Base-by-base conservation (phyloP, 257 asterid genomes). In the Ligustrum vulgare region DNA sequence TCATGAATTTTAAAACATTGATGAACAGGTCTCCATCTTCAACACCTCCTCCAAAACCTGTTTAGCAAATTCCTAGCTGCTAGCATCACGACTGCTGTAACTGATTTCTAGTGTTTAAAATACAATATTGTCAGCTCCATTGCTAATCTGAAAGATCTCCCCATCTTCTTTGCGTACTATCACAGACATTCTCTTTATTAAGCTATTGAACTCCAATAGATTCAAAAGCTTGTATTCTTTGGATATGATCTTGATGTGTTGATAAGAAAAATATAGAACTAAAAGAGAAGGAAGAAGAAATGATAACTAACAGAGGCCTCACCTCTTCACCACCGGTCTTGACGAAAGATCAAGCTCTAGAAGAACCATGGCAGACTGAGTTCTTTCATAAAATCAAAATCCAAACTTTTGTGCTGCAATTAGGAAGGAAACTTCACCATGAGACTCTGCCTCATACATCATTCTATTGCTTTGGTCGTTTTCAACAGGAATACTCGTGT, bases 91-190 rank as follows among this genome's bases (percentile, higher is more conserved):
- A n/a, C n/a, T n/a, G n/a, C n/a, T n/a, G n/a, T n/a, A n/a, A n/a
- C n/a, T n/a, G n/a, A n/a, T n/a, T n/a, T n/a, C n/a, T n/a, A n/a
- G n/a, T n/a, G n/a, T n/a, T n/a, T n/a, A n/a, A n/a, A n/a, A n/a
- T n/a, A n/a, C n/a, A n/a, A n/a, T n/a, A n/a, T n/a, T n/a, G 79
- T 90, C 96, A 34, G 96, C 96, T 74, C 96, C 96, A 87, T 90
- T 90, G 88, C 96, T 87, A 47, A 88, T 70, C 16, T 88, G 87
- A 75, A 87, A 79, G 68, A 90, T 86, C 60, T 84, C 87, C 11
- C 85, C 92, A 12, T 80, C 84, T 77, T 81, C 92, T 67, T 87
- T 79, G 71, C 87, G 76, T 15, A 90, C 89, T 5, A 90, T 87
- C 33, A 89, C 92, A 12, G 96, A 87, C 96, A 90, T 90, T 72